A percentile compares a stretch with the other conserved stretches of the same genome.
Conservation (phyloP, 2,329 filamentous ascomycete species). For the Orbilia quercus region DNA sequence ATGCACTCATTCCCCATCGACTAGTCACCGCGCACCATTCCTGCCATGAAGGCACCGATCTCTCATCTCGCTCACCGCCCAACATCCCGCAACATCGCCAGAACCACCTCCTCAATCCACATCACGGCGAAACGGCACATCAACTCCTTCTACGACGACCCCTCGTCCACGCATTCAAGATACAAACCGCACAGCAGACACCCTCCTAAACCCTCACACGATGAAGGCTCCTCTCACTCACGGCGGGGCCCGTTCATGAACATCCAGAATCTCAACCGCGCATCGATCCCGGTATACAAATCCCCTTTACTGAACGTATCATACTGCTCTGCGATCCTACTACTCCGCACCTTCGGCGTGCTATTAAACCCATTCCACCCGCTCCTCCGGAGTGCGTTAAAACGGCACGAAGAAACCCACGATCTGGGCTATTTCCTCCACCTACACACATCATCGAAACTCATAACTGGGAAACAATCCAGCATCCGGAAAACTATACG, state of each 20-base stretch:
- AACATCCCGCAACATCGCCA: constrained; percentile 5
- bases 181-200: neutral
- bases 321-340: constrained; percentile 50
- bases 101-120: neutral
- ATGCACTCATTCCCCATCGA: constrained; percentile 4
- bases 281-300: constrained; percentile 31
- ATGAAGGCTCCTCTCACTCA: neutral
- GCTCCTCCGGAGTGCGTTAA: constrained; percentile 39
- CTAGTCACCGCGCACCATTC: neutral
- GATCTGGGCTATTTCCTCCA: constrained; percentile 50
- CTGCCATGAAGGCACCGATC: constrained; percentile 32
- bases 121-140: neutral
- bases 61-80: constrained; percentile 18
- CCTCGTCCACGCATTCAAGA: neutral
- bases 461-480: constrained; percentile 35
- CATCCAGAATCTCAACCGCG: constrained; percentile 3
- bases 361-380: constrained; percentile 53
- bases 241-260: constrained; percentile 39
- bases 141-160: neutral
- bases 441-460: constrained; percentile 51
- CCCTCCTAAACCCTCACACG: neutral
- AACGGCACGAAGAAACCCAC: constrained; percentile 40
- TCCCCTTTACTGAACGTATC: constrained; percentile 26
- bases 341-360: constrained; percentile 33
- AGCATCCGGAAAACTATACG: constrained; percentile 36